Evolutionary conservation across 225 moss, liverwort and hornwort genomes (phyloP), one percentile per base, ranked within the genome.

Genomic region (Thuidium tamariscinum): DNA sequence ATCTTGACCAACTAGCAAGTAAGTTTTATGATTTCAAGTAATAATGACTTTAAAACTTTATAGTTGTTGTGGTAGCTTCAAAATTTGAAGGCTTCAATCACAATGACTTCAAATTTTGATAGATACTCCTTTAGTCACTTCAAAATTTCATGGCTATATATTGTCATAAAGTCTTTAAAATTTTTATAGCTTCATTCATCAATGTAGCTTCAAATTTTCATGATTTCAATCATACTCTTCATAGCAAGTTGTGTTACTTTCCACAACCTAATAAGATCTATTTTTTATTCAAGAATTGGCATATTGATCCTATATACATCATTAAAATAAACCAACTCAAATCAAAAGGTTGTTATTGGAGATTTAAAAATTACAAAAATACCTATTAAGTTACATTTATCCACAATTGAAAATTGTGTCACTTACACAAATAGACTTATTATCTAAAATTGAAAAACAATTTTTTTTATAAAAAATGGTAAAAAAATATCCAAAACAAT

Each of bases 211-310:
- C 16, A 46, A 44, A 30, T 17, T 29, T 46, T 29, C 4, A 44
- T 29, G 3, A 3, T 46, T 48, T 32, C 4, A 32, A 0, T 20
- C 7, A 49, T 12, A 7, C 12, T 19, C 7, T 7, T 30, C 4
- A 73, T 11, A 30, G 6, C 0, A 1, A 0, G 19, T 6, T 19
- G 11, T 32, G 1, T 6, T 0, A 5, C 10, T 1, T 3, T 29
- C 71, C 3, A 27, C 19, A 72, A 71, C 2, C 2, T 29, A 10
- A 72, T 30, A 18, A 6, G 3, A 2, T 0, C 2, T 0, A 2
- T 32, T 7, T 19, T 0, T 4, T 49, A 11, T 1, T 49, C 2
- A 48, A 20, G 30, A 73, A 73, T 49, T 32, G 7, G 18, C 11
- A 48, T 30, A 48, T 46, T 15, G 6, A 10, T 2, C 10, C 10